Percentiles rank a stretch among this genome's conserved stretches.
These are phyloP conservation scores for Aureobasidium sp. DNA, from an alignment of 2,329 filamentous ascomycete species.

Conservation along the genomic window DNA sequence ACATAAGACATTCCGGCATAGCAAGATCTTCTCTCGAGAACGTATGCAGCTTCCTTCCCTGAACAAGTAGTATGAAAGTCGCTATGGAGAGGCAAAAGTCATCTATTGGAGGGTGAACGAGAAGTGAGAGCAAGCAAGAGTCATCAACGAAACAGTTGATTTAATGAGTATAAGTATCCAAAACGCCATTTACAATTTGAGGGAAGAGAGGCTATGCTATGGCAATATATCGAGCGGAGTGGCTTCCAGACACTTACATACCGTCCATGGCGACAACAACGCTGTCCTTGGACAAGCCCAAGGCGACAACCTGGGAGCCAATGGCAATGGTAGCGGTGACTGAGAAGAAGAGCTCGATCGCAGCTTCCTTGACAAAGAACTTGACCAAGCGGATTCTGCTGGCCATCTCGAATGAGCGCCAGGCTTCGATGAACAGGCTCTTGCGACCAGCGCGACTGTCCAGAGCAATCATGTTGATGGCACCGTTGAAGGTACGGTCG, in stretches of 20 bases:
- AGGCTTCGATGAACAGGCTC: slow-evolving; percentile 61
- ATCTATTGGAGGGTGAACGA: not conserved
- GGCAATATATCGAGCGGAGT: not conserved
- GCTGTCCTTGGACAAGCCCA: not conserved
- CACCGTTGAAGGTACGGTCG: slow-evolving; percentile 75
- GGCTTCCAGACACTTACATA: not conserved
- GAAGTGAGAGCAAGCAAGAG: not conserved
- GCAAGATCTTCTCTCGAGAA: no score
- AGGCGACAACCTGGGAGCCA: slow-evolving; percentile 19
- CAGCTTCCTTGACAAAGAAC: slow-evolving; percentile 58
- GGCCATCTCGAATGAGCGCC: slow-evolving; percentile 66
- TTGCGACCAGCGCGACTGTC: slow-evolving; percentile 46
- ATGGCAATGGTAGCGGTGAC: slow-evolving; percentile 18
- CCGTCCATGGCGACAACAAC: not conserved
- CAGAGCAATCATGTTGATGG: slow-evolving; percentile 61
- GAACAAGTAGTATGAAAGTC: no score
- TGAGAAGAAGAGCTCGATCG: slow-evolving; percentile 21
- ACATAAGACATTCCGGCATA: no score
- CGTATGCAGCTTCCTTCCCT: no score
- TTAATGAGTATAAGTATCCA: not conserved
- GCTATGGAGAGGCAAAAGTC: not conserved
- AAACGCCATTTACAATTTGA: slow-evolving; percentile 6
- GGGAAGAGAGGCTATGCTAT: not conserved
- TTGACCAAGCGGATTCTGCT: slow-evolving; percentile 66
- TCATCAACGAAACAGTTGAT: not conserved